Evolutionary conservation across 2,329 filamentous ascomycete genomes (phyloP).

Genomic region (Scedosporium apiospermum): DNA sequence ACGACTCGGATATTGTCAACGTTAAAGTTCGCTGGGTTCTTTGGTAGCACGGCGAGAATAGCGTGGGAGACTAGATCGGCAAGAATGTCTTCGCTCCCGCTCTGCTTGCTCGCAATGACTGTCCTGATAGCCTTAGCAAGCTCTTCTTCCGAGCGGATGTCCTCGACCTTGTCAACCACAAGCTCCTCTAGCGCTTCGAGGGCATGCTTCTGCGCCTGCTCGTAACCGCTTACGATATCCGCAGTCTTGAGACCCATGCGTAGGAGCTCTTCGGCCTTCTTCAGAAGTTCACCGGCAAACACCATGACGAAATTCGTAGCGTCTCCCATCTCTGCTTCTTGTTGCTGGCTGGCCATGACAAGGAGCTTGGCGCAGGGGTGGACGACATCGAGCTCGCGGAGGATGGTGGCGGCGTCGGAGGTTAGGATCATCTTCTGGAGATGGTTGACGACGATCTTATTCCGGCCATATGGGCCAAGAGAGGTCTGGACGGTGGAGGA

Average conservation of each 20-base stretch:
- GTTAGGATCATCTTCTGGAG: conserved; percentile 99
- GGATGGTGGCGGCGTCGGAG: conserved; percentile 93
- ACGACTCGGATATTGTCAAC: conserved; percentile 98
- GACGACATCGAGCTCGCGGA: conserved; percentile 94
- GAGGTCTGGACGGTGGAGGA: conserved; percentile 94
- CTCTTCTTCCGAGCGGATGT: conserved; percentile 71
- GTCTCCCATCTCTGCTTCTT: conserved; percentile 98
- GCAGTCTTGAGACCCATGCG: conserved; percentile 98
- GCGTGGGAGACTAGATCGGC: conserved; percentile 80
- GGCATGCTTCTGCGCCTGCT: conserved; percentile 85
- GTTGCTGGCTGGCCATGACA: conserved; percentile 98
- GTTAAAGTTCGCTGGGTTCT: conserved; percentile 94
- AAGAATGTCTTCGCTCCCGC: conserved; percentile 81
- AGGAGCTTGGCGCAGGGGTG: conserved; percentile 95
- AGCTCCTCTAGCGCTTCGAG: conserved; percentile 80
- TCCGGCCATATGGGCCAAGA: conserved; percentile 91
- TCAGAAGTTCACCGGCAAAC: conserved; percentile 85
- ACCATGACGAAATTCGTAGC: conserved; percentile 97
- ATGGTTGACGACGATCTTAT: conserved; percentile 99
- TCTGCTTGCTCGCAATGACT: conserved; percentile 94
- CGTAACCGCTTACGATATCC: conserved; percentile 92
- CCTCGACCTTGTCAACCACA: conserved; percentile 79
- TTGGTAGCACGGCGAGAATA: conserved; percentile 80
- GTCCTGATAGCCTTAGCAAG: conserved; percentile 92
- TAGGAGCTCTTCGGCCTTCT: conserved; percentile 93